Base-by-base conservation (phyloP, 139 green algal species). In the Microglena sp. region DNA sequence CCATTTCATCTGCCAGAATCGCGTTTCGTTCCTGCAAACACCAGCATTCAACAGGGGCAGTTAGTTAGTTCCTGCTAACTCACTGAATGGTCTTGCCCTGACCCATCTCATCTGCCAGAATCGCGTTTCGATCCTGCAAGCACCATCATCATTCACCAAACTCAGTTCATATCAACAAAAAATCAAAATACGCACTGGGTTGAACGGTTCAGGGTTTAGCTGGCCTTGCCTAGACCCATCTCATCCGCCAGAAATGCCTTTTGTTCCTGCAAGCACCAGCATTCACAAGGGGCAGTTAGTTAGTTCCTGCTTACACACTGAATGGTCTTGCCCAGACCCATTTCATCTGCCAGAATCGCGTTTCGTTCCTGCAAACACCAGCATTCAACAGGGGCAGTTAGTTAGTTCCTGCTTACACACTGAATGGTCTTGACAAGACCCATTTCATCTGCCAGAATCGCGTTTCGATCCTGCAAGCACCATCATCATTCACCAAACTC, bases 381-480 rank as follows among this genome's bases (percentile, higher is more conserved):
- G 15, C 40, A 11, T 18, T 18, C 40, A 50, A 11, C 40, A 11
- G 15, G 40, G 15, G 15, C 40, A 50, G 18, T 24, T 11, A 11
- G 18, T 50, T 11, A 24, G 40, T 18, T 24, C 40, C 40, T 18
- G 33, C 61, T 70, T 24, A 89, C 72, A 57, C 79, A 87, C 81
- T 97, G 90, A 21, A 96, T 71, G 2, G 86, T 95, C 72, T 95
- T 95, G 65, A 83, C 82, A 40, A 89, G 84, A 4, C 70, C 81
- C 90, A 97, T 96, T 76, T 97, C 91, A 66, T 96, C 91, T 2
- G 91, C 91, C 68, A 97, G 79, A 34, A 97, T 97, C 55, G 82
- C 76, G 77, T 96, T 97, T 26, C 72, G 67, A 73, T 89, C 71
- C n/a, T 84, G 58, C 5, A 6, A 54, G 33, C 58, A 65, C 22